phyloP scores from a whole-genome alignment of 768 basidiomycete species.

The Phallus indusiatus region DNA sequence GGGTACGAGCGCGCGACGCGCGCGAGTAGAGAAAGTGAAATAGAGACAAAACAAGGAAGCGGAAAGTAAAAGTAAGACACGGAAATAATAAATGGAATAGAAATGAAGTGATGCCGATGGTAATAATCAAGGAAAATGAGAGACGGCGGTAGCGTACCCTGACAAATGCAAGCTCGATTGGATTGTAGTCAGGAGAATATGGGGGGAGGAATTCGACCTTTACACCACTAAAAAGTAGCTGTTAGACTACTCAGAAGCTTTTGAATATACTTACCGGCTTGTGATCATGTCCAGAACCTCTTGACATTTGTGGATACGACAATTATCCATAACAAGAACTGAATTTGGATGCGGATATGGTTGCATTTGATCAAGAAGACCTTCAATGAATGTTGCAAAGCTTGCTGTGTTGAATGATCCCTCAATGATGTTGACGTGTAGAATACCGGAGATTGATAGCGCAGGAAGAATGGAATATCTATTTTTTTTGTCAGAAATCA shows the following conservation, averaged over 20 bases:
- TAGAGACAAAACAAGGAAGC: too few species aligned
- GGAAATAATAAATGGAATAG: too few species aligned
- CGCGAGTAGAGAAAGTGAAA: too few species aligned
- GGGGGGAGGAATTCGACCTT: constrained; percentile 13
- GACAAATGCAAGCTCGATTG: constrained; percentile 21
- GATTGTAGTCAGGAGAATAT: constrained; percentile 23
- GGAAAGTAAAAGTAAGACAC: too few species aligned
- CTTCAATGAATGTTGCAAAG: constrained; percentile 18
- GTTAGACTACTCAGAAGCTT: not conserved
- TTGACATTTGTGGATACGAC: constrained; percentile 15
- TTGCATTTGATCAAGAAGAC: constrained; percentile 12
- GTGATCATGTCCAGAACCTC: constrained; percentile 11
- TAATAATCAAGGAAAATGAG: too few species aligned
- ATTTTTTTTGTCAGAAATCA: not conserved
- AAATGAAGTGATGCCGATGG: too few species aligned
- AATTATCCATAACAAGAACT: constrained; percentile 21
- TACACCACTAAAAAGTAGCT: constrained; percentile 6
- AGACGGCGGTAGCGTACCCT: too few species aligned
- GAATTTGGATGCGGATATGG: constrained; percentile 16
- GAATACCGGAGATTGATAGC: constrained; percentile 19
- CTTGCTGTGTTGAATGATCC: constrained; percentile 13
- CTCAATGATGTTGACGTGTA: constrained; percentile 17
- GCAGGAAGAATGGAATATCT: constrained; percentile 27
- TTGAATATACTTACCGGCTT: not conserved
- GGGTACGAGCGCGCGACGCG: too few species aligned